Evolutionary conservation across 1,139 yeast species (phyloP), one percentile per base, ranked within the genome.

Genomic region (Taiozyma sp.): DNA sequence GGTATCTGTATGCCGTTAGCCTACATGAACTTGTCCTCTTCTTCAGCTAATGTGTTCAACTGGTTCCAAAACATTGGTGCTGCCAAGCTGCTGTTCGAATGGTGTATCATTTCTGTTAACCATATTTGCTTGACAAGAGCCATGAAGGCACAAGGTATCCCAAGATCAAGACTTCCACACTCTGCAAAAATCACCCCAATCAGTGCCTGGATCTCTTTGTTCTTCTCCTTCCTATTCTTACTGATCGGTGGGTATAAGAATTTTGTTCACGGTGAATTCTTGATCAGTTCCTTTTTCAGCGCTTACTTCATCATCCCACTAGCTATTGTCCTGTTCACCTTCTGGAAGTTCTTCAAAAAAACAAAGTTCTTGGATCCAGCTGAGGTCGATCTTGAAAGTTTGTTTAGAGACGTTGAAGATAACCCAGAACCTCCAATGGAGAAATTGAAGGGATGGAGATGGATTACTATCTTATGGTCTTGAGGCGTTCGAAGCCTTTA

Each of bases 161-260:
- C 70, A 16, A 66, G 79, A 57, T 61, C 63, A 5, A 62, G 64
- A 43, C 64, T 74, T 46, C 78, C 78, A 14, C 71, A 70, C 60
- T 58, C 45, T 2, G 23, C 54, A 8, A 47, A 44, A 28, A 48
- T 55, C 24, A 53, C 57, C 4, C 57, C 53, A 4, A 58, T 44
- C 44, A 72, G 69, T 16, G 70, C 76, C 1, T 73, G 71, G 68
- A 61, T 72, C 42, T 71, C 77, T 1, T 67, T 73, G 22, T 57
- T 70, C 53, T 62, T 67, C 32, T 70, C 74, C 2, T 45, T 60
- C 1, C 23, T 74, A 4, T 61, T 75, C 49, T 59, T 74, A 34
- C 55, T 74, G 23, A 73, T 77, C 9, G 74, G 74, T 36, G 79
- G 79, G 0, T 75, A 71, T 57, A 51, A 66, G 4, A 69, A 65